A percentile compares a stretch with the other conserved stretches of the same genome.
Conservation (phyloP, 1,284 basidiomycete species). For the Tylopilus orsonianus region DNA sequence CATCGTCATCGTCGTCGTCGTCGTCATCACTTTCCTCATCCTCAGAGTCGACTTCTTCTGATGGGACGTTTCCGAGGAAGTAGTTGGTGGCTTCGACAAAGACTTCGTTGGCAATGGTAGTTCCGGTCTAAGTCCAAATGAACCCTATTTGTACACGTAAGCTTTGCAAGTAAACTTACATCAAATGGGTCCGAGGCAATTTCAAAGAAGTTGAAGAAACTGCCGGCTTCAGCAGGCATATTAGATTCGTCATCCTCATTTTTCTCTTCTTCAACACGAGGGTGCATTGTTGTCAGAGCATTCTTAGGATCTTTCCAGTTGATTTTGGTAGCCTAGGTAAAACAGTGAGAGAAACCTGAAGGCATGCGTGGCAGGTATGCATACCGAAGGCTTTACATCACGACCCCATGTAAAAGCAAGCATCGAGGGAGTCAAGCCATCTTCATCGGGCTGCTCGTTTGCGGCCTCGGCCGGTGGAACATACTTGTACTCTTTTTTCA, state of each 20-base stretch:
- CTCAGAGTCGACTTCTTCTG: conserved; percentile 60
- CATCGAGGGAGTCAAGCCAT: conserved; percentile 73
- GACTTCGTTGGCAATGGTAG: conserved; percentile 69
- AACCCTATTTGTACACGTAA: conserved; percentile 3
- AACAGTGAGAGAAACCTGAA: neutral
- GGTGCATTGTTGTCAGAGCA: conserved; percentile 75
- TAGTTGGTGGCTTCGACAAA: conserved; percentile 77
- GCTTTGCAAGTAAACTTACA: conserved; percentile 44
- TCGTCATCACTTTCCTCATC: conserved; percentile 65
- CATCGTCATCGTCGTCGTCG: conserved; percentile 71
- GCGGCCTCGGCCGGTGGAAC: conserved; percentile 52
- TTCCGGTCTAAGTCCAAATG: conserved; percentile 55
- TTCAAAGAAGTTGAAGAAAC: conserved; percentile 89
- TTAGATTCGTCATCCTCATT: conserved; percentile 44
- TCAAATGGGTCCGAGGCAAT: conserved; percentile 61
- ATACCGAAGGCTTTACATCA: conserved; percentile 64
- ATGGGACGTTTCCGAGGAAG: conserved; percentile 65
- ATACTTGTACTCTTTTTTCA: conserved; percentile 80
- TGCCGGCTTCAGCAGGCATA: conserved; percentile 64
- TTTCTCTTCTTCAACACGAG: conserved; percentile 56
- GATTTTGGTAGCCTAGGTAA: conserved; percentile 58
- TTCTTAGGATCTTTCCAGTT: conserved; percentile 81
- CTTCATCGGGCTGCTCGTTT: conserved; percentile 59
- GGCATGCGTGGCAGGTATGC: conserved; percentile 21
- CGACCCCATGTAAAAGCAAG: conserved; percentile 77